phyloP scores from a whole-genome alignment of 495 filamentous ascomycete species.

The Podospora pseudocomata region DNA sequence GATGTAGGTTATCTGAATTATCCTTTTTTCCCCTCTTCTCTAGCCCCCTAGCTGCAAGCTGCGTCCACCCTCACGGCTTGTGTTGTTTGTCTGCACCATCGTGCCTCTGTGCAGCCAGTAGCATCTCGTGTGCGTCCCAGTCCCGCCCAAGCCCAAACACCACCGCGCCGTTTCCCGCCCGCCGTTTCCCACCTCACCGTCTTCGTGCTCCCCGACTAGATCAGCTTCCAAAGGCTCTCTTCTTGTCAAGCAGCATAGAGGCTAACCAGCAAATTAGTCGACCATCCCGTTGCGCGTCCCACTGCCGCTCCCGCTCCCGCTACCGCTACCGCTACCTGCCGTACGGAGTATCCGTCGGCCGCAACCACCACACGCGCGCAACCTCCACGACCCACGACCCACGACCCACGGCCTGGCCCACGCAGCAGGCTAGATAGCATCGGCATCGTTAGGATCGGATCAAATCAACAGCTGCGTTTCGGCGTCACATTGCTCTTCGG shows the following conservation, averaged over 20 bases:
- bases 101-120: constrained; percentile 4
- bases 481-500: constrained; percentile 24
- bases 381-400: not conserved
- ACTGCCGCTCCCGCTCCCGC: not conserved
- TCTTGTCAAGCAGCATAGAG: not conserved
- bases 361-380: not conserved
- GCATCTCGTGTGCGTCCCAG: not conserved
- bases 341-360: not conserved
- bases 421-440: not conserved
- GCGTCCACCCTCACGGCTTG: not conserved
- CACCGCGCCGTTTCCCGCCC: not conserved
- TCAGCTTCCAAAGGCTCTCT: not conserved
- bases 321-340: not conserved
- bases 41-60: not conserved
- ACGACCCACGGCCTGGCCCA: not conserved
- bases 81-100: constrained; percentile 14
- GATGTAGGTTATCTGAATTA: not conserved
- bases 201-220: constrained; percentile 3
- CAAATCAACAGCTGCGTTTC: constrained; percentile 18
- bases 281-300: not conserved
- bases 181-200: constrained; percentile 1
- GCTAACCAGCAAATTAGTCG: not conserved
- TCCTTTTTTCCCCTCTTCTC: not conserved
- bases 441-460: not conserved
- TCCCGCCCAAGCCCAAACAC: not conserved